phyloP scores from a whole-genome alignment of 148 eudicot genomes.

The Chenopodium berlandieri region DNA sequence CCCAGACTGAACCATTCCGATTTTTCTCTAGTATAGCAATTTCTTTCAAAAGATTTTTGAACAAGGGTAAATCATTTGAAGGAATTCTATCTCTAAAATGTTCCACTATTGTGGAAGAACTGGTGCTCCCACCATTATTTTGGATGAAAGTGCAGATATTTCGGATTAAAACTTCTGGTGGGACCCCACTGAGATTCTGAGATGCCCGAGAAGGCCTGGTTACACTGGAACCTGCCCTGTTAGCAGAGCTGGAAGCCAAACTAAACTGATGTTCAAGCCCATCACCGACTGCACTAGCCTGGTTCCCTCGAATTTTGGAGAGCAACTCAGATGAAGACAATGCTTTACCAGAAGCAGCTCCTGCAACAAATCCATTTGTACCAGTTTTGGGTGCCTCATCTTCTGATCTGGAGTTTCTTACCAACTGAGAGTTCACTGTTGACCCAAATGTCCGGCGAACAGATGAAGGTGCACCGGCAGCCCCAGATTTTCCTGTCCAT shows the following conservation, averaged over 20 bases:
- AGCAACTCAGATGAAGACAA: conserved; percentile 79
- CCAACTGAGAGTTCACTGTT: conserved; percentile 61
- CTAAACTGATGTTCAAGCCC: conserved; percentile 80
- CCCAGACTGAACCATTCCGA: conserved; percentile 69
- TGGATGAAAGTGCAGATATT: conserved; percentile 87
- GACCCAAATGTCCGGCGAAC: conserved; percentile 74
- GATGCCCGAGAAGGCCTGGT: conserved; percentile 38
- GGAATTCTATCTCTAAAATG: conserved; percentile 83
- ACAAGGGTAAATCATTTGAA: conserved; percentile 72
- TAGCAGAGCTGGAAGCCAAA: conserved; percentile 39
- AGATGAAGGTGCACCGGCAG: conserved; percentile 93
- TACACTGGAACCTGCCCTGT: conserved; percentile 25
- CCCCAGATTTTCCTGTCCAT: conserved; percentile 91
- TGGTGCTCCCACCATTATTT: conserved; percentile 62
- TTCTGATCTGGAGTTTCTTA: conserved; percentile 31
- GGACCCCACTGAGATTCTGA: conserved; percentile 45
- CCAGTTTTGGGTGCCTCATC: conserved; percentile 36
- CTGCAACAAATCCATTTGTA: conserved; percentile 50
- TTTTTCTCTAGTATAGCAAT: conserved; percentile 70
- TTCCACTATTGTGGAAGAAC: conserved; percentile 66
- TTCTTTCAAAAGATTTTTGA: conserved; percentile 91
- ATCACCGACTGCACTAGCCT: conserved; percentile 63
- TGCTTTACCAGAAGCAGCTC: conserved; percentile 77
- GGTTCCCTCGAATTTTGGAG: conserved; percentile 70
- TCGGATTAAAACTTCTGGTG: conserved; percentile 77